These are phyloP conservation scores for Alnus glutinosa DNA, from an alignment of 306 rosid species.

Conservation along the genomic window DNA sequence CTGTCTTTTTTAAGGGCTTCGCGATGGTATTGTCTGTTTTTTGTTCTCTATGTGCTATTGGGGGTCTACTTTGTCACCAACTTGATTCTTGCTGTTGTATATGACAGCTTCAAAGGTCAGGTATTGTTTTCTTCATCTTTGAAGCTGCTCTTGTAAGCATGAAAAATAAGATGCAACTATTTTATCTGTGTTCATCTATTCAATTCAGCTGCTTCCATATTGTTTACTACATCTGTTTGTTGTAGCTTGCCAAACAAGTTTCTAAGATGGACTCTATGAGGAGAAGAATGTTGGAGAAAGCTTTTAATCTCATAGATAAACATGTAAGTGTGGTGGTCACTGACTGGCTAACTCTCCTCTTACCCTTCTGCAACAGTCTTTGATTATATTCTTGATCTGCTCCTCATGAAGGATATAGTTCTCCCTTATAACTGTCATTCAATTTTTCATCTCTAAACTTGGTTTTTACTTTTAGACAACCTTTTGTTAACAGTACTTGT, in stretches of 20 bases:
- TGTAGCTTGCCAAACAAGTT: conserved; percentile 88
- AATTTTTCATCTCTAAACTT: neutral
- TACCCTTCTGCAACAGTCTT: neutral
- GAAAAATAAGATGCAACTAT: conserved; percentile 8
- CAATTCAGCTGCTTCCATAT: conserved; percentile 17
- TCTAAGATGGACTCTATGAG: conserved; percentile 64
- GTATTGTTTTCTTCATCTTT: conserved; percentile 41
- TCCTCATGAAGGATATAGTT: neutral
- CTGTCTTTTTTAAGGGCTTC: conserved; percentile 68
- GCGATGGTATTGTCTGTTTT: conserved; percentile 83
- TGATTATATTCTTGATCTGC: neutral
- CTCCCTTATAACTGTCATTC: neutral
- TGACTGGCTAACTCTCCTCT: conserved; percentile 3
- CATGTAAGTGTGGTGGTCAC: conserved; percentile 51
- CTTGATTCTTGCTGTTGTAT: conserved; percentile 95
- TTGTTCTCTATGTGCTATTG: conserved; percentile 79
- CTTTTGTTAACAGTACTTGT: neutral
- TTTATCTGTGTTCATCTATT: conserved; percentile 15
- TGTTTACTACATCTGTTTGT: conserved; percentile 25
- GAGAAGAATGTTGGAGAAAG: conserved; percentile 69
- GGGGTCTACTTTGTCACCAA: conserved; percentile 97
- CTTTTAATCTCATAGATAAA: conserved; percentile 69
- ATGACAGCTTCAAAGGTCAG: conserved; percentile 91
- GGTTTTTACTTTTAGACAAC: neutral
- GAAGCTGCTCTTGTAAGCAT: conserved; percentile 6